A percentile compares a stretch with the other conserved stretches of the same genome.
Evolutionary conservation across 345 rosid genomes (phyloP).

Genomic region (Brassica nigra): DNA sequence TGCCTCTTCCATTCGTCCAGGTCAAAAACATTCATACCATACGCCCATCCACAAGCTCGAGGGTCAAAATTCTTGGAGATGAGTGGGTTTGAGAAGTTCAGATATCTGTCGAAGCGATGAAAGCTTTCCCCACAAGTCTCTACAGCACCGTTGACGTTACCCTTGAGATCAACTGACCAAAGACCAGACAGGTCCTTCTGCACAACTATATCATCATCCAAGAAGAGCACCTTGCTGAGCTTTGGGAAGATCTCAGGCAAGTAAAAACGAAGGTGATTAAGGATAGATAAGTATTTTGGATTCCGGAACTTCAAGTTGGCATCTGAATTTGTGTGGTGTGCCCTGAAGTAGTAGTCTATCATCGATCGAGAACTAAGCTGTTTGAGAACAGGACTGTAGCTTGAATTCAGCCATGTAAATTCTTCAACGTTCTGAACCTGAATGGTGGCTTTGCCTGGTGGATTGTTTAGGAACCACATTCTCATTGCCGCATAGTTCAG

Average conservation of each 20-base stretch:
- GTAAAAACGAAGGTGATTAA: conserved; percentile 96
- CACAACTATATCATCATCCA: conserved; percentile 86
- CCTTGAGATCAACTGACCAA: conserved; percentile 89
- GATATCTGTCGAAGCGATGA: conserved; percentile 95
- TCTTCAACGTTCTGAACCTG: conserved; percentile 96
- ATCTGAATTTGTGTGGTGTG: conserved; percentile 74
- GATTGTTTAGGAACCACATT: conserved; percentile 94
- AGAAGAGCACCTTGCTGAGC: conserved; percentile 82
- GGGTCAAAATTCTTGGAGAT: conserved; percentile 87
- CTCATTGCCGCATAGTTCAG: conserved; percentile 98
- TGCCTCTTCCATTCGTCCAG: conserved; percentile 86
- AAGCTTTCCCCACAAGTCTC: conserved; percentile 97
- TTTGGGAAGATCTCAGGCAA: conserved; percentile 94
- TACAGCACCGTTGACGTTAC: conserved; percentile 95
- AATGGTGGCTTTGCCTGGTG: conserved; percentile 73
- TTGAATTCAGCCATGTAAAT: conserved; percentile 87
- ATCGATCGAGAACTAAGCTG: conserved; percentile 83
- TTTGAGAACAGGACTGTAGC: conserved; percentile 96
- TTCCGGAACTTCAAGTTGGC: conserved; percentile 86
- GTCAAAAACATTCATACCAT: conserved; percentile 96
- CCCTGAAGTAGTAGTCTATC: conserved; percentile 90
- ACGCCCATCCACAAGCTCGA: conserved; percentile 99
- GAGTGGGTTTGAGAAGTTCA: conserved; percentile 94
- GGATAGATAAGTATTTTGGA: conserved; percentile 92
- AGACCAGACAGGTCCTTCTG: conserved; percentile 43